Evolutionary conservation across 2,329 filamentous ascomycete genomes (phyloP), one percentile per base, ranked within the genome.

Genomic region (Beauveria pseudobassiana): DNA sequence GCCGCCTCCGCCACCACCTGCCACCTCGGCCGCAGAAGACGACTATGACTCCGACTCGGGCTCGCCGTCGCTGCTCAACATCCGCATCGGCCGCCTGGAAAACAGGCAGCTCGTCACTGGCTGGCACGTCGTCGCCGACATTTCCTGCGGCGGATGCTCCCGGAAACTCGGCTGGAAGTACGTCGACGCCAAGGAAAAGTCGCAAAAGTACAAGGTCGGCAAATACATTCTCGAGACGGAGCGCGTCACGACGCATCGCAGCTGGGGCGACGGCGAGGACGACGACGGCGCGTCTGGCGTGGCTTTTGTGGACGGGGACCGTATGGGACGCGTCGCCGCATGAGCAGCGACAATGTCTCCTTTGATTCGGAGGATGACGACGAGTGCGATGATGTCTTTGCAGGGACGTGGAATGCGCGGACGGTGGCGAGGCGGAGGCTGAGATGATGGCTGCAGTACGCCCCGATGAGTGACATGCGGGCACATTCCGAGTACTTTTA

Each of bases 151-250:
- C 10, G 74, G 80, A 28, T 89, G 86, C 71, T 73, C 75, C 28
- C 76, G 75, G 57, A 82, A 82, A 67, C 69, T 89, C 9, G 86
- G 86, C 20, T 89, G 86, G 86, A 88, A 88, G 71, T 89, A 89
- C 67, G 78, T 88, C 49, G 82, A 86, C 69, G 85, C 86, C 1
- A 79, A 78, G 63, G 82, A 87, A 66, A 68, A 75, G 61, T 73
- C 77, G 52, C 86, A 88, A 70, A 80, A 78, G 69, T 89, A 89
- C 76, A 89, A 89, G 72, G 78, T 88, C 55, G 85, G 85, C 66
- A 88, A 88, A 71, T 88, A 83, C 69, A 88, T 88, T 34, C 71
- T 89, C 45, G 86, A 89, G 74, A 83, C 81, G 45, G 80, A 82
- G 69, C 75, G 83, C 59, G 81, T 87, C 18, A 76, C 82, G 26